These are phyloP conservation scores for Pichia insulana DNA, from an alignment of 805 yeast species.

Conservation along the genomic window DNA sequence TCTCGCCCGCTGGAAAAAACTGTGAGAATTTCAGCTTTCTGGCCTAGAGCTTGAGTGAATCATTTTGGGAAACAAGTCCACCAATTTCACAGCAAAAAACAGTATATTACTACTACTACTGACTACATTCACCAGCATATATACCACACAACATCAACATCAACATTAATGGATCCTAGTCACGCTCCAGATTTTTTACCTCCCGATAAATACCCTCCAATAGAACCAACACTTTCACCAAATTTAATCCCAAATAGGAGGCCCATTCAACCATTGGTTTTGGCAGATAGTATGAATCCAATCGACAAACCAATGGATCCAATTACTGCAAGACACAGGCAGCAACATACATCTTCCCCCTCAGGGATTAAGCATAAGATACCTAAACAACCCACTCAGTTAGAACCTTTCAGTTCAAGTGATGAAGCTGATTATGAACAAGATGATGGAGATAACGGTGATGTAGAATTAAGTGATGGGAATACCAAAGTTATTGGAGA, in stretches of 20 bases:
- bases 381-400: constrained; percentile 44
- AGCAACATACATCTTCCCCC: constrained; percentile 3
- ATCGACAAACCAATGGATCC: constrained; percentile 64
- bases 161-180: constrained; percentile 67
- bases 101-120: too few relatives aligned
- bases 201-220: constrained; percentile 57
- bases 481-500: not conserved
- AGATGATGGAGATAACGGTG: not conserved
- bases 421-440: constrained; percentile 28
- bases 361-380: constrained; percentile 20
- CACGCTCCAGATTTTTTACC: constrained; percentile 86
- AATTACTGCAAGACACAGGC: constrained; percentile 8
- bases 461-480: not conserved
- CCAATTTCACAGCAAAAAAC: too few relatives aligned
- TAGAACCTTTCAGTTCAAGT: constrained; percentile 47
- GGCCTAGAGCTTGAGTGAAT: too few relatives aligned
- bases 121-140: too few relatives aligned
- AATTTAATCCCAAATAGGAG: constrained; percentile 61
- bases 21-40: too few relatives aligned
- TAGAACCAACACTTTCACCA: constrained; percentile 59
- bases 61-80: not conserved
- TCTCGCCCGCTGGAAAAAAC: not conserved
- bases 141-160: too few relatives aligned
- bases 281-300: constrained; percentile 64
- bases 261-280: constrained; percentile 71